These are phyloP conservation scores for Colletotrichum sp. DNA, from an alignment of 2,329 filamentous ascomycete species.

Conservation along the genomic window DNA sequence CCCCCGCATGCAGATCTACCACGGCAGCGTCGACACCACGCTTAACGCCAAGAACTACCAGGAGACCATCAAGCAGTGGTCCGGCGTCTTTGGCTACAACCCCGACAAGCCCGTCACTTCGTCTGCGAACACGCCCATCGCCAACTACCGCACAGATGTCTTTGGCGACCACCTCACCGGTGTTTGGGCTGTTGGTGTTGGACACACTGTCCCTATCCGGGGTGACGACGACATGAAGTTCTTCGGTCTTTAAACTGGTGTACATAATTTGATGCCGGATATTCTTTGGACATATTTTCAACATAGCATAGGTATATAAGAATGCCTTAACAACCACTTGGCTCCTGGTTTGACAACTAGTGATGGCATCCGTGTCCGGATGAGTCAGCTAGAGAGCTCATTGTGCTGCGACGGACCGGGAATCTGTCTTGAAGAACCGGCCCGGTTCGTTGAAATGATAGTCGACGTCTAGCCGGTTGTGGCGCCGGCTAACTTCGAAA, in stretches of 20 bases:
- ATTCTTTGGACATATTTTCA: background rate
- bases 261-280: background rate
- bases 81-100: slow-evolving; percentile 50
- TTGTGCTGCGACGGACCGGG: background rate
- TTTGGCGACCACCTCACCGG: slow-evolving; percentile 38
- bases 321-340: background rate
- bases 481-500: background rate
- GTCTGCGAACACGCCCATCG: slow-evolving; percentile 36
- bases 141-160: slow-evolving; percentile 42
- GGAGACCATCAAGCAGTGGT: slow-evolving; percentile 63
- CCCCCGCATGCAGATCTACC: slow-evolving; percentile 65
- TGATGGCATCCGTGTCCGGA: accelerated
- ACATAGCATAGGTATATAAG: background rate
- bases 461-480: background rate
- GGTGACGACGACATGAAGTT: slow-evolving; percentile 20
- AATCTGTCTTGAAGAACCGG: background rate
- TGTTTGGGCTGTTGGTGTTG: slow-evolving; percentile 31
- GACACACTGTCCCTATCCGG: slow-evolving; percentile 21
- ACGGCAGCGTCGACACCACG: slow-evolving; percentile 56
- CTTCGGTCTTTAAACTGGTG: background rate
- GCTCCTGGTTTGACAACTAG: background rate
- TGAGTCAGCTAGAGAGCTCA: background rate
- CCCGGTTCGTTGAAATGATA: background rate
- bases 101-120: slow-evolving; percentile 33
- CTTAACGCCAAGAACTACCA: slow-evolving; percentile 59